Evolutionary conservation across 176 grass and related monocot genomes (phyloP), one percentile per base, ranked within the genome.

Genomic region (Ensete ventricosum): DNA sequence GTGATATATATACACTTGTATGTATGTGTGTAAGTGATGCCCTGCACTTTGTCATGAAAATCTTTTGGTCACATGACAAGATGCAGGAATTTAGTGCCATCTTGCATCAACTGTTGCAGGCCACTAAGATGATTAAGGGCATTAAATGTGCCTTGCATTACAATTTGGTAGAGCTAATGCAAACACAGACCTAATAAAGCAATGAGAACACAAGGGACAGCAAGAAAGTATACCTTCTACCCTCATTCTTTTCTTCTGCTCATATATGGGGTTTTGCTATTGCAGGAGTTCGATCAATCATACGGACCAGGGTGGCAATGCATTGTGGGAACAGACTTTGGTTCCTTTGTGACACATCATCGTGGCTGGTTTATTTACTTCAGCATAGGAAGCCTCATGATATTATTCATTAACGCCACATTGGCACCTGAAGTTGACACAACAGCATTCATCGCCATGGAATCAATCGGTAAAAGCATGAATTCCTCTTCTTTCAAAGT

Each of bases 291-390:
- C 2, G 86, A 92, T 34, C 57, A 50, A 21, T 72, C 59, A 23
- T 73, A 92, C 48, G 81, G 79, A 2, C 51, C 86, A 16, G 81
- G 81, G 55, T 89, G 84, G 86, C 81, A 87, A 67, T 92, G 90
- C 82, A 57, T 92, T 49, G 81, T 89, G 13, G 90, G 86, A 1
- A 89, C 79, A 0, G 67, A 80, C 82, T 89, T 92, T 65, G 79
- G 90, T 0, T 92, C 77, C 8, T 92, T 92, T 63, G 79, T 89
- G 64, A 92, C 79, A 10, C 84, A 92, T 55, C 62, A 72, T 34
- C 71, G 16, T 14, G 86, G 90, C 62, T 87, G 82, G 67, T 92
- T 89, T 76, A 84, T 89, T 72, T 84, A 87, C 54, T 89, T 92
- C 69, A 76, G 82, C 78, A 80, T 89, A 58, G 86, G 84, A 58